Evolutionary conservation across 768 basidiomycete genomes (phyloP).

Genomic region (Phlebiopsis flavidoalba): DNA sequence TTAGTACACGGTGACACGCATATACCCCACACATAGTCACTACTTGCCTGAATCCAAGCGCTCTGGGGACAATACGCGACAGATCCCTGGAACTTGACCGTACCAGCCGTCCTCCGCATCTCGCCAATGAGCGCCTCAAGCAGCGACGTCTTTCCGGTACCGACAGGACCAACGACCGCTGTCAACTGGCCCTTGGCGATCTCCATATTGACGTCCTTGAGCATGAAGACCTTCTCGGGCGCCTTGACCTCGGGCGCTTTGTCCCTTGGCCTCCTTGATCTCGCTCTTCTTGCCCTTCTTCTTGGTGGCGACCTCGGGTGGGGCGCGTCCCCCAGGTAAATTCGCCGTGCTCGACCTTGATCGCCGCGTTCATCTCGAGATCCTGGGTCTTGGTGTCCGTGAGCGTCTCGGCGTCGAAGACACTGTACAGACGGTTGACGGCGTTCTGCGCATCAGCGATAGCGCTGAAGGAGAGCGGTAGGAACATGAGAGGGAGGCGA

Average conservation of each 20-base stretch:
- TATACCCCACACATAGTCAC: conserved; percentile 23
- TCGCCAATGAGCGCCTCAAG: conserved; percentile 65
- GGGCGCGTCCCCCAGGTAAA: conserved; percentile 57
- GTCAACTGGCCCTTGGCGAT: conserved; percentile 54
- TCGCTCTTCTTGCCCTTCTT: conserved; percentile 13
- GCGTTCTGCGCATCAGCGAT: conserved; percentile 65
- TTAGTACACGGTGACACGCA: conserved; percentile 10
- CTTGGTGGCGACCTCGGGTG: conserved; percentile 5
- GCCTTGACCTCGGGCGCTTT: conserved; percentile 1
- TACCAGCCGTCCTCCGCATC: conserved; percentile 51
- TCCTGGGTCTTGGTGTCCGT: conserved; percentile 48
- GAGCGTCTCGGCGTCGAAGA: conserved; percentile 53
- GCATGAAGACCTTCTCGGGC: conserved; percentile 38
- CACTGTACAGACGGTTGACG: conserved; percentile 27
- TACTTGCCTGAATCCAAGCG: conserved; percentile 72
- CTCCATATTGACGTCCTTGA: conserved; percentile 44
- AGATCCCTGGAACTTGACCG: conserved; percentile 53
- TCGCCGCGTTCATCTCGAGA: conserved; percentile 23
- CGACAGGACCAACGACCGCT: conserved; percentile 66
- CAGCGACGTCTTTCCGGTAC: conserved; percentile 53
- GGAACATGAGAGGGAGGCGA: conserved; percentile 65
- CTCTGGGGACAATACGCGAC: conserved; percentile 70
- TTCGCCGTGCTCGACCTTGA: conserved; percentile 40
- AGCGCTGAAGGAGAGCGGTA: conserved; percentile 56
- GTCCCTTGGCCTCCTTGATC: conserved; percentile 11